Base-by-base conservation (phyloP, 768 basidiomycete species). In the Leccinum ochraceum region DNA sequence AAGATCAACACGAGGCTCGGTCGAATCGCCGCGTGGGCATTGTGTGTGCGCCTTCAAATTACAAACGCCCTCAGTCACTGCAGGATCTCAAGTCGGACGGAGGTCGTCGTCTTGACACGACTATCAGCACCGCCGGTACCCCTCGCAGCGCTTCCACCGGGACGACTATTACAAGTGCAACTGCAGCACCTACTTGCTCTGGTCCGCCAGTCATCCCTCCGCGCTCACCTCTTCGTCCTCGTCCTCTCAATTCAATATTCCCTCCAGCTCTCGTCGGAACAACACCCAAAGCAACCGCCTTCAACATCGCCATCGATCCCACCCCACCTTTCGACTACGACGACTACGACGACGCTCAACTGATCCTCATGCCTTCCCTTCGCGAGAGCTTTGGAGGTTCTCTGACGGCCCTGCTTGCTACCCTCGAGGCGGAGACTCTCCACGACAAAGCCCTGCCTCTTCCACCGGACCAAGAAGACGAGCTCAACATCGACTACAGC, bases 1-100 rank as follows among this genome's bases (percentile, higher is more conserved):
- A 62, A 58, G 63, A 67, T 62, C 68, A 71, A 66, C 70, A 66
- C 54, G 66, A 61, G 69, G 64, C 80, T 79, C 80, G 76, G 72
- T 76, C 77, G 59, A 58, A 51, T 58, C 69, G 69, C 78, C 81
- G 79, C 80, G 77, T 81, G 81, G 73, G 74, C 59, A 69, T 74
- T 58, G 70, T 75, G 61, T 69, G 67, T 68, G 71, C 73, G 56
- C 75, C 74, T 60, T 66, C 67, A 65, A 66, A 72, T 64, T 76
- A 70, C 75, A 72, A 71, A 72, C 71, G 70, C 60, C 71, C 72
- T 52, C 71, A 63, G 60, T 69, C 71, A 11, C 68, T 72, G 24
- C 64, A 67, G 60, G 59, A 71, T 67, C 65, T 71, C 71, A 68
- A 63, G 67, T 59, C 42, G 9, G 58, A 58, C 69, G 56, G 53